Evolutionary conservation across 768 basidiomycete genomes (phyloP).

Genomic region (Tricholoma bakamatsutake): DNA sequence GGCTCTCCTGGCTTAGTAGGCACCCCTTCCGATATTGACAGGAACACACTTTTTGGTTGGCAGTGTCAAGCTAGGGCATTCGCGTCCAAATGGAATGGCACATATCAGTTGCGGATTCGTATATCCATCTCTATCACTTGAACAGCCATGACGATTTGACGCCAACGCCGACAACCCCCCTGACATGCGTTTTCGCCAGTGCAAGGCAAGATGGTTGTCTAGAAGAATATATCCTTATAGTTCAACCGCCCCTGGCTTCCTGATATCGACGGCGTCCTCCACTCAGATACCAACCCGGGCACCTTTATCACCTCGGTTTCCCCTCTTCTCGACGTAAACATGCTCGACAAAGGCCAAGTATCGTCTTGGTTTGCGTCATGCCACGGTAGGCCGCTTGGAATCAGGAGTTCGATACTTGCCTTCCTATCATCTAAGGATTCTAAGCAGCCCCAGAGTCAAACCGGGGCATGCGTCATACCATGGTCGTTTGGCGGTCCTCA

Average conservation of each 20-base stretch:
- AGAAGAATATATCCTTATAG: not conserved
- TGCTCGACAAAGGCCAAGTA: too few species aligned
- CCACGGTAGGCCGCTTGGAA: not conserved
- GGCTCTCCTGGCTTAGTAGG: not conserved
- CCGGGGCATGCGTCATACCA: not conserved
- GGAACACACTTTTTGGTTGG: not conserved
- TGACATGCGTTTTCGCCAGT: not conserved
- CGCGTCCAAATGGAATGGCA: not conserved
- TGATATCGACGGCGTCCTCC: not conserved
- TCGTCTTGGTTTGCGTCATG: too few species aligned
- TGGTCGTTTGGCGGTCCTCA: too few species aligned
- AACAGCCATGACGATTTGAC: not conserved
- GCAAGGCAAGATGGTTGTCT: not conserved
- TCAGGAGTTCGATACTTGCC: not conserved
- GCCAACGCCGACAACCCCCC: not conserved
- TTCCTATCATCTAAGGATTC: not conserved
- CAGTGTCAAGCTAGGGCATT: not conserved
- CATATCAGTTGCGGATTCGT: not conserved
- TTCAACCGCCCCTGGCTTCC: not conserved
- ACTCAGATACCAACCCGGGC: not conserved
- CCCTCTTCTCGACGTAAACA: too few species aligned
- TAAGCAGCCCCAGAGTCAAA: not conserved
- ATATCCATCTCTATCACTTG: not conserved
- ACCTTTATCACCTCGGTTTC: not conserved
- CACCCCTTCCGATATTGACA: not conserved